Percentiles rank a stretch among this genome's conserved stretches.
Evolutionary conservation across 352 stramenopile species (phyloP).

Genomic region (Phytophthora aleatoria): DNA sequence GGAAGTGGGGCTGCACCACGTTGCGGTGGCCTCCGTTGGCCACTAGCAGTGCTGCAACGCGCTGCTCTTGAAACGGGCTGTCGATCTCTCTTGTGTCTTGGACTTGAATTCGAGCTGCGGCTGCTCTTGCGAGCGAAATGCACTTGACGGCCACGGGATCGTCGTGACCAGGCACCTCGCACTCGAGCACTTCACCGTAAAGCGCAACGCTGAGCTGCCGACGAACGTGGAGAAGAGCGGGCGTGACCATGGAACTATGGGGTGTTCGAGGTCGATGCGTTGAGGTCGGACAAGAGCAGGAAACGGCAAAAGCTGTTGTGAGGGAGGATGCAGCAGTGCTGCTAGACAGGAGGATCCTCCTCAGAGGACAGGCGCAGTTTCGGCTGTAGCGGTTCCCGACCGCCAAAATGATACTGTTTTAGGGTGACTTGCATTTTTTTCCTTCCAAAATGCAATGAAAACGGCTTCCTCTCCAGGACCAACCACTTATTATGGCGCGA

Average conservation of each 20-base stretch:
- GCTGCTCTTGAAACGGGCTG: conserved; percentile 34
- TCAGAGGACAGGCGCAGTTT: background rate
- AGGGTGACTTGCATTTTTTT: background rate
- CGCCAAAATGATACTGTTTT: background rate
- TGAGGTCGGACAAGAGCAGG: background rate
- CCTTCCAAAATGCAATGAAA: too few relatives aligned
- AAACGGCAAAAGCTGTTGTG: background rate
- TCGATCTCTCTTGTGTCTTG: conserved; percentile 25
- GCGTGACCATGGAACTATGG: background rate
- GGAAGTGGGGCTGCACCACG: conserved; percentile 33
- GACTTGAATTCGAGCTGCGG: conserved; percentile 9
- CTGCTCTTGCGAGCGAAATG: conserved; percentile 23
- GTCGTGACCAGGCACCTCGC: conserved; percentile 13
- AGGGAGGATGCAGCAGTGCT: background rate
- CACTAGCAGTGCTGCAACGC: conserved; percentile 16
- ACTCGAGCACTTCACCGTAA: conserved; percentile 41
- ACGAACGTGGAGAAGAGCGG: conserved; percentile 18
- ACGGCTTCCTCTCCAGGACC: too few relatives aligned
- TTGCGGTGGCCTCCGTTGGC: conserved; percentile 35
- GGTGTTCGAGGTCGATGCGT: background rate
- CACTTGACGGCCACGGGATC: conserved; percentile 38
- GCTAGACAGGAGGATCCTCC: background rate
- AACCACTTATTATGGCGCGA: too few relatives aligned
- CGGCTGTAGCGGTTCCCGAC: background rate
- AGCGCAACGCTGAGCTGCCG: conserved; percentile 23